A percentile compares a stretch with the other conserved stretches of the same genome.
Evolutionary conservation across 2,329 filamentous ascomycete species (phyloP).

Genomic region (Albifimbria verrucaria): DNA sequence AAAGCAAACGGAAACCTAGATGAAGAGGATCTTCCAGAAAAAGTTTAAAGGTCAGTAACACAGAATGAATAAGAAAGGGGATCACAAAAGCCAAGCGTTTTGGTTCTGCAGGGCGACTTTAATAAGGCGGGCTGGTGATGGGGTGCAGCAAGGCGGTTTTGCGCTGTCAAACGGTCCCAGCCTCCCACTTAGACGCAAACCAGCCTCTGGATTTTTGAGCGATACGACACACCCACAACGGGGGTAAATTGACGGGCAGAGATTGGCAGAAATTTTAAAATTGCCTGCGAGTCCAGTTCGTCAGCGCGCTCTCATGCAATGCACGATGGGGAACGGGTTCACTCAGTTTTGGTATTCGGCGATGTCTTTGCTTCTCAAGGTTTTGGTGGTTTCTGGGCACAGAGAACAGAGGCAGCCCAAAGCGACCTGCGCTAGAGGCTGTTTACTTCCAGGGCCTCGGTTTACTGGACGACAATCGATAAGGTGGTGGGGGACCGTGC

Average conservation of each 20-base stretch:
- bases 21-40: conserved; percentile 7
- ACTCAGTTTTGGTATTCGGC: neutral
- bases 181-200: conserved; percentile 30
- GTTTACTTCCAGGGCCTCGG: conserved; percentile 5
- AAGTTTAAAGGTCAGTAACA: neutral
- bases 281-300: neutral
- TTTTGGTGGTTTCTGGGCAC: neutral
- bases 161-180: conserved; percentile 21
- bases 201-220: conserved; percentile 24
- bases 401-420: conserved; percentile 9
- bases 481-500: conserved; percentile 2
- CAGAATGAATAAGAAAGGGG: conserved; percentile 10
- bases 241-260: neutral
- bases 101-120: conserved; percentile 29
- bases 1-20: no score
- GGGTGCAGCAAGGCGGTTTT: conserved; percentile 15
- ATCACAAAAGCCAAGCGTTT: conserved; percentile 14
- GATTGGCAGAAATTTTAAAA: neutral
- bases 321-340: neutral
- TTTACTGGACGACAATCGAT: conserved; percentile 27
- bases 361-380: neutral
- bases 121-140: conserved; percentile 21
- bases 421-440: neutral
- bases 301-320: neutral
- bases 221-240: conserved; percentile 5